Base-by-base conservation (phyloP, 495 filamentous ascomycete species). In the Cercophora scortea region DNA sequence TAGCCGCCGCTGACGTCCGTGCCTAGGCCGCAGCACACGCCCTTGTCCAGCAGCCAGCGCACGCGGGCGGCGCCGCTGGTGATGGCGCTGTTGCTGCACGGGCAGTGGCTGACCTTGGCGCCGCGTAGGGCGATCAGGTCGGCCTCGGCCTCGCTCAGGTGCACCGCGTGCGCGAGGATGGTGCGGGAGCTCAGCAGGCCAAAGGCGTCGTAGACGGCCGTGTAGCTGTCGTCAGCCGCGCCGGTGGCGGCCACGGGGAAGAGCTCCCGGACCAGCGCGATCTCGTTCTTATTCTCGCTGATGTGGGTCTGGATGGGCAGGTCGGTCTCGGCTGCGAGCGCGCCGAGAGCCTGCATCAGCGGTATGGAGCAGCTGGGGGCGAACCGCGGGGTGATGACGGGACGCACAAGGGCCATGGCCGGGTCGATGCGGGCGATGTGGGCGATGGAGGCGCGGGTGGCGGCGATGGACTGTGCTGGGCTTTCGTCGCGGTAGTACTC, bases 1-100 rank as follows among this genome's bases (percentile, higher is more conserved):
- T 90, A 96, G 9, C 93, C 93, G 10, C 92, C 93, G 57, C 79
- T 85, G 10, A 96, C 79, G 65, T 98, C 93, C 0, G 90, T 97
- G 0, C 93, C 93, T 0, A 98, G 68, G 0, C 93, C 93, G 5
- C 94, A 81, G 0, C 76, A 78, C 41, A 98, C 71, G 0, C 89
- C 89, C 38, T 74, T 75, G 18, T 90, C 77, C n/a, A 95, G 68
- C 50, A 95, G 63, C 57, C 73, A 70, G 15, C 91, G 73, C 0
- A 98, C 85, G 13, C 76, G 80, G 6, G 86, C 86, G 17, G 81
- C 71, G 0, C 93, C 93, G 12, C 79, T 85, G 2, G 86, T 85
- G 17, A 98, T 71, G 3, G 86, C 82, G 1, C 82, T 82, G 68
- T 98, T 98, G 45, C 81, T 87, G 3, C 85, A 83, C 0, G 93